Percentiles rank a stretch among this genome's conserved stretches.
Evolutionary conservation across 148 eudicot genomes (phyloP).

Genomic region (Camellia japonica): DNA sequence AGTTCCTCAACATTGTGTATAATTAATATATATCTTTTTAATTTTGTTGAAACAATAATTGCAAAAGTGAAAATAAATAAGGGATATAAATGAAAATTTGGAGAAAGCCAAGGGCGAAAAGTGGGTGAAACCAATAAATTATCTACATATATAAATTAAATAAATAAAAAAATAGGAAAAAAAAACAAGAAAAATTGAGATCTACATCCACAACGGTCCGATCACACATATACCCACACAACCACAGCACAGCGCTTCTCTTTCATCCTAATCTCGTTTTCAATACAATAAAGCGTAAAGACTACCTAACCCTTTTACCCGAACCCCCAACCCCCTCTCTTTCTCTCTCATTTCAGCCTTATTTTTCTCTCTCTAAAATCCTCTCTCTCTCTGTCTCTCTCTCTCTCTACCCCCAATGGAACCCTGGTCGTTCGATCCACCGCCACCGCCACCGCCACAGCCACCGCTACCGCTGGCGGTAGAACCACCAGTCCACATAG

Average conservation of each 20-base stretch:
- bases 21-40: too few species aligned
- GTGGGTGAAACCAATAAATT: not conserved
- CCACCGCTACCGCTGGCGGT: not conserved
- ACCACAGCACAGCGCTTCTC: not conserved
- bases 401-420: constrained; percentile 2
- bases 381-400: too few species aligned
- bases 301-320: not conserved
- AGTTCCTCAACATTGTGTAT: too few species aligned
- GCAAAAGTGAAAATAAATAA: not conserved
- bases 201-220: not conserved
- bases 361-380: not conserved
- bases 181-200: not conserved
- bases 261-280: not conserved
- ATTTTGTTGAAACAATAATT: too few species aligned
- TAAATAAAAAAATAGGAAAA: not conserved
- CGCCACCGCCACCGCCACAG: not conserved
- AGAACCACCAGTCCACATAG: constrained; percentile 15
- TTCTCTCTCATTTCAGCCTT: constrained; percentile 8
- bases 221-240: not conserved
- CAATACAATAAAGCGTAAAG: not conserved
- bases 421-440: constrained; percentile 3
- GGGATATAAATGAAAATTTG: not conserved
- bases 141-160: not conserved
- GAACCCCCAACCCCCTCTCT: not conserved
- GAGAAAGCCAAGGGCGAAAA: not conserved